Percentiles rank a stretch among this genome's conserved stretches.
Conservation (phyloP, 352 stramenopile genomes). For the Phytophthora pseudosyringae region DNA sequence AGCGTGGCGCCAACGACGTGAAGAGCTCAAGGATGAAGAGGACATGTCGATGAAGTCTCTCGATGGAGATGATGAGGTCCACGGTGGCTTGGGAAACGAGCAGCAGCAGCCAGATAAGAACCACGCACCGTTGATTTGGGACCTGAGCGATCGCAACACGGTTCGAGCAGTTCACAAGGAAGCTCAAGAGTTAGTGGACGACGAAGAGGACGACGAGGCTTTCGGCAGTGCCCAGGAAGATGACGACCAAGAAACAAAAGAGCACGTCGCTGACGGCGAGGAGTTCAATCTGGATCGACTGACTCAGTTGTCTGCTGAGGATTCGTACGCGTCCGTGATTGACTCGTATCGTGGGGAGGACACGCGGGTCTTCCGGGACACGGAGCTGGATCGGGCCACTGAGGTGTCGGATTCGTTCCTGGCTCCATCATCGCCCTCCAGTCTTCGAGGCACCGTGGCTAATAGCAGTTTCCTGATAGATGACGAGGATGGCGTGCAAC, state of each 20-base stretch:
- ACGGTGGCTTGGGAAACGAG: conserved; percentile 1
- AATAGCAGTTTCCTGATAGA: conserved; percentile 33
- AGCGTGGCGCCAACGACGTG: conserved; percentile 37
- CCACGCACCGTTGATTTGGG: conserved; percentile 21
- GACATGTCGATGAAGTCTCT: conserved; percentile 29
- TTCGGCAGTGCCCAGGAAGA: conserved; percentile 37
- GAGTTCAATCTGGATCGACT: conserved; percentile 18
- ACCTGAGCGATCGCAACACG: conserved; percentile 34
- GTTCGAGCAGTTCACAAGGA: conserved; percentile 24
- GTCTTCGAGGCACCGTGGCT: conserved; percentile 7
- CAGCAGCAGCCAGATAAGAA: neutral
- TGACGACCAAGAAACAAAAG: conserved; percentile 26
- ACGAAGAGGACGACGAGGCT: conserved; percentile 41
- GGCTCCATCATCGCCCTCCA: conserved; percentile 9
- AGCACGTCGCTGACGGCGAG: conserved; percentile 1
- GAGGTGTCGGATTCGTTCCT: conserved; percentile 29
- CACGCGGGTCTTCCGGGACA: conserved; percentile 41
- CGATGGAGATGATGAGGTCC: conserved; percentile 16
- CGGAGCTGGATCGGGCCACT: conserved; percentile 27
- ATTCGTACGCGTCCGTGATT: conserved; percentile 42
- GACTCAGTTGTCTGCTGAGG: conserved; percentile 26
- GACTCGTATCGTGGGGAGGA: conserved; percentile 18
- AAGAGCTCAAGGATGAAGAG: conserved; percentile 33
- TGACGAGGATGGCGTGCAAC: conserved; percentile 16
- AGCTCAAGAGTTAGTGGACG: conserved; percentile 26